Conservation (phyloP, 2,329 filamentous ascomycete species). For the Hirsutella thompsonii region DNA sequence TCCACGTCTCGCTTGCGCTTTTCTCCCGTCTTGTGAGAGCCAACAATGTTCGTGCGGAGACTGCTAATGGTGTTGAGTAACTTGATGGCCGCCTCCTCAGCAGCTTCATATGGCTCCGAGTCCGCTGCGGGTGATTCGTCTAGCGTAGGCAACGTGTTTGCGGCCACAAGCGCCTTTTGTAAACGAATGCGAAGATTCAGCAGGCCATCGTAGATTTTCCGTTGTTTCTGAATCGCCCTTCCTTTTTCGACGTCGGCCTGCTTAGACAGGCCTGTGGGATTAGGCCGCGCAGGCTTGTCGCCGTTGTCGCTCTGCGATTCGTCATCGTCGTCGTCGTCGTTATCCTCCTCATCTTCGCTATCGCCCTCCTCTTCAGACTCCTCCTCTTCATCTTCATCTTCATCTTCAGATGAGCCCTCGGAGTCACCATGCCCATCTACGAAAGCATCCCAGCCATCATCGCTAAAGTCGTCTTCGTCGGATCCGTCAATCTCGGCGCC, state of each 20-base stretch:
- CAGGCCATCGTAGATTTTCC: conserved; percentile 74
- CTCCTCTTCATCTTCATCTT: conserved; percentile 16
- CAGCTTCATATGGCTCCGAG: conserved; percentile 52
- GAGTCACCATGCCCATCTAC: conserved; percentile 17
- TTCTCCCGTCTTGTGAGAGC: conserved; percentile 34
- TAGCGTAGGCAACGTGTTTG: conserved; percentile 55
- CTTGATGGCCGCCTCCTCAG: conserved; percentile 73
- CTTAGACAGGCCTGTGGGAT: conserved; percentile 16
- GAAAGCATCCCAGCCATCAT: conserved; percentile 21
- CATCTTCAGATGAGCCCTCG: conserved; percentile 22
- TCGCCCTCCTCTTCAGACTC: conserved; percentile 18
- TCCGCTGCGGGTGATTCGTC: conserved; percentile 24
- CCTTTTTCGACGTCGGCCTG: conserved; percentile 66
- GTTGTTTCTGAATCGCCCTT: conserved; percentile 71
- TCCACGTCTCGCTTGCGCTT: conserved; percentile 50
- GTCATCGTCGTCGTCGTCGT: conserved; percentile 19
- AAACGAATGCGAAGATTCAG: conserved; percentile 84
- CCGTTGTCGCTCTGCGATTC: conserved; percentile 19
- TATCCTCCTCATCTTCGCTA: conserved; percentile 18
- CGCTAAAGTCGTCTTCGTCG: conserved; percentile 9
- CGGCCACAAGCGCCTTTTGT: conserved; percentile 76
- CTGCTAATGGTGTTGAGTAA: conserved; percentile 72
- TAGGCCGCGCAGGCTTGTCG: conserved; percentile 7
- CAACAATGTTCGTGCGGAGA: conserved; percentile 49
- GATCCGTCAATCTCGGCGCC: conserved; percentile 24